A percentile compares a stretch with the other conserved stretches of the same genome.
Evolutionary conservation across 2,329 filamentous ascomycete genomes (phyloP).

Genomic region (Xylogone sp.): DNA sequence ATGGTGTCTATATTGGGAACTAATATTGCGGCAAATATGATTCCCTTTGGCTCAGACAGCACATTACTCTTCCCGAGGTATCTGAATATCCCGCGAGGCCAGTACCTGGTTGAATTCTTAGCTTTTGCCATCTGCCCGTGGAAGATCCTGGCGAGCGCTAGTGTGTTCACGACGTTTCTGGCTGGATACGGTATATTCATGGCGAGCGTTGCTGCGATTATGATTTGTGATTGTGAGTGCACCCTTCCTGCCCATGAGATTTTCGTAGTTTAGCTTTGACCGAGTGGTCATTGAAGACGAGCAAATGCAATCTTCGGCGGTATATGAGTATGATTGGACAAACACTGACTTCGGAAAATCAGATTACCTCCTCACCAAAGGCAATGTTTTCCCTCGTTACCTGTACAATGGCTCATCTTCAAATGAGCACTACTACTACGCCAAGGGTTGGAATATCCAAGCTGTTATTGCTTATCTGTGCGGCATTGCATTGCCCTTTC

Average conservation of each 20-base stretch:
- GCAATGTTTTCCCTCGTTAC: conserved; percentile 29
- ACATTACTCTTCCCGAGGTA: conserved; percentile 49
- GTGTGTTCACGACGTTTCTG: conserved; percentile 61
- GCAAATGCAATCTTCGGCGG: no score
- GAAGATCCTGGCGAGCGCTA: conserved; percentile 59
- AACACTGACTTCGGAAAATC: conserved; percentile 26
- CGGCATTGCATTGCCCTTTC: conserved; percentile 31
- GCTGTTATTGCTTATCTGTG: conserved; percentile 30
- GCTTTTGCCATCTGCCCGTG: conserved; percentile 56
- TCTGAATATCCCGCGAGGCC: conserved; percentile 52
- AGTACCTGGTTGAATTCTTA: conserved; percentile 48
- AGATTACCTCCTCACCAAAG: conserved; percentile 33
- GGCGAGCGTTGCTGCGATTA: conserved; percentile 37
- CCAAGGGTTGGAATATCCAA: conserved; percentile 31
- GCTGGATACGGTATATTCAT: conserved; percentile 59
- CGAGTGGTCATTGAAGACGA: no score
- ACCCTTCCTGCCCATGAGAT: no score
- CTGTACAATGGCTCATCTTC: conserved; percentile 27
- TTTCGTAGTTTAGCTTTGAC: no score
- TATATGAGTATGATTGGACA: neutral
- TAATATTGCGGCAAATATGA: conserved; percentile 54
- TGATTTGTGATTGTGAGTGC: conserved; percentile 24
- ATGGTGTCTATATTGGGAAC: conserved; percentile 50
- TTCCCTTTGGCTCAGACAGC: conserved; percentile 50
- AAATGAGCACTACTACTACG: conserved; percentile 31